Evolutionary conservation across 2,329 filamentous ascomycete genomes (phyloP).

Genomic region (Lasiodiplodia citricola): DNA sequence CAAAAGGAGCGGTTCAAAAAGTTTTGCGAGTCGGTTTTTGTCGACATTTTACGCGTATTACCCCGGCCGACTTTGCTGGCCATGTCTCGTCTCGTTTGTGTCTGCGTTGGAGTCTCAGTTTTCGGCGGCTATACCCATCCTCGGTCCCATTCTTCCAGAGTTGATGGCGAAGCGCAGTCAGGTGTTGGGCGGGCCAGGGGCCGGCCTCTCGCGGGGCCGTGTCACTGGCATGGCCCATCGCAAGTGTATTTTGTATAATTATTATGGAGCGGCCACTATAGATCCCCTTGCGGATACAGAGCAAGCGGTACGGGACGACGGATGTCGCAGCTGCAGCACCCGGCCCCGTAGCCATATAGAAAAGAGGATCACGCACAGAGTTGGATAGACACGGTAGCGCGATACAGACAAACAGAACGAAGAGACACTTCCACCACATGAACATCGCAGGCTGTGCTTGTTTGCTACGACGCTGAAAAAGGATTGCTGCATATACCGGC

Average conservation of each 20-base stretch:
- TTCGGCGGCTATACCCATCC: constrained; percentile 28
- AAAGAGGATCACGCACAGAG: background rate
- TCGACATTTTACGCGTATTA: constrained; percentile 10
- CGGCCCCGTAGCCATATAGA: background rate
- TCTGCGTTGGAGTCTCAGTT: constrained; percentile 10
- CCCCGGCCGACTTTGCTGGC: background rate
- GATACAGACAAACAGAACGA: background rate
- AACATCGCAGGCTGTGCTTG: background rate
- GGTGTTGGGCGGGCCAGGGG: background rate
- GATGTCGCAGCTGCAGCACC: background rate
- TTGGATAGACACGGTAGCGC: constrained; percentile 13
- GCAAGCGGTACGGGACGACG: background rate
- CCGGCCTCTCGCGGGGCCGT: background rate
- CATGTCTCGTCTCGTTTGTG: constrained; percentile 3
- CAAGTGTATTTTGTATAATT: constrained; percentile 23
- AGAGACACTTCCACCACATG: constrained; percentile 22
- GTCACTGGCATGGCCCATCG: background rate
- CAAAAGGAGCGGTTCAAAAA: constrained; percentile 20
- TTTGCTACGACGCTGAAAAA: constrained; percentile 2
- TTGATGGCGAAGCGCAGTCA: constrained; percentile 26
- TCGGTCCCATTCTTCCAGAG: constrained; percentile 5
- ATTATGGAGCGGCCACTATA: constrained; percentile 12
- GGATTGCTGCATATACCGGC: constrained; percentile 4
- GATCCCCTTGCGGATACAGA: constrained; percentile 16
- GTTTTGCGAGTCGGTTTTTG: constrained; percentile 3